phyloP scores from a whole-genome alignment of 495 filamentous ascomycete genomes.

The Geoglossum glabrum region DNA sequence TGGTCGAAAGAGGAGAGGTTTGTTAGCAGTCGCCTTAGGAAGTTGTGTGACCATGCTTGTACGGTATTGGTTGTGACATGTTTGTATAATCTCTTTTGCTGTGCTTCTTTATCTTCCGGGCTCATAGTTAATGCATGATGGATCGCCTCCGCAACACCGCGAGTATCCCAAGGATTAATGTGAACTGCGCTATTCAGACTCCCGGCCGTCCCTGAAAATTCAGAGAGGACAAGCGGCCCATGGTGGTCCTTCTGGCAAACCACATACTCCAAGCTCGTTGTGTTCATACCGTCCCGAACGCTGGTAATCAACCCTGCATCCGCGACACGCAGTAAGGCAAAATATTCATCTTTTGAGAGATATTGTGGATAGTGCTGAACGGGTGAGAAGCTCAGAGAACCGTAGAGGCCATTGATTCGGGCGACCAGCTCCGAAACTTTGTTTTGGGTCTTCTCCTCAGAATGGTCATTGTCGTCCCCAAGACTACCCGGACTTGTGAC shows the following conservation, averaged over 20 bases:
- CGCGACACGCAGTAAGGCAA: constrained; percentile 67
- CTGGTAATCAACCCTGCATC: constrained; percentile 84
- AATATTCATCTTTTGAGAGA: constrained; percentile 68
- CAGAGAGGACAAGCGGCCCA: constrained; percentile 76
- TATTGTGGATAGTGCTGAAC: constrained; percentile 90
- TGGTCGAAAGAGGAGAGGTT: constrained; percentile 60
- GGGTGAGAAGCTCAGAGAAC: constrained; percentile 65
- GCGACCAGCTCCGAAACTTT: constrained; percentile 74
- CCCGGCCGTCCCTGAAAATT: constrained; percentile 86
- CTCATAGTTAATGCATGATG: constrained; percentile 59
- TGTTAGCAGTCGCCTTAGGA: constrained; percentile 50
- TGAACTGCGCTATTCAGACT: constrained; percentile 69
- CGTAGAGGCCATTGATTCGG: constrained; percentile 75
- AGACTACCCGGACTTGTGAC: constrained; percentile 71
- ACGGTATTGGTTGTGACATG: constrained; percentile 72
- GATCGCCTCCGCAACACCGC: constrained; percentile 61
- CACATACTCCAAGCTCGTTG: constrained; percentile 81
- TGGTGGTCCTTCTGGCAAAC: constrained; percentile 71
- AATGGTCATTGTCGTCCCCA: constrained; percentile 50
- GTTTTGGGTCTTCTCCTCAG: constrained; percentile 49
- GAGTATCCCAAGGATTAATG: constrained; percentile 85
- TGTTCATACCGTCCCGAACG: constrained; percentile 92
- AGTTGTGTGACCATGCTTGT: constrained; percentile 60
- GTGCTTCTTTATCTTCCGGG: constrained; percentile 32
- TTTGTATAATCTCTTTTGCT: constrained; percentile 46